A percentile compares a stretch with the other conserved stretches of the same genome.
These are phyloP conservation scores for Daedalea quercina DNA, from an alignment of 768 basidiomycete genomes.

Conservation along the genomic window DNA sequence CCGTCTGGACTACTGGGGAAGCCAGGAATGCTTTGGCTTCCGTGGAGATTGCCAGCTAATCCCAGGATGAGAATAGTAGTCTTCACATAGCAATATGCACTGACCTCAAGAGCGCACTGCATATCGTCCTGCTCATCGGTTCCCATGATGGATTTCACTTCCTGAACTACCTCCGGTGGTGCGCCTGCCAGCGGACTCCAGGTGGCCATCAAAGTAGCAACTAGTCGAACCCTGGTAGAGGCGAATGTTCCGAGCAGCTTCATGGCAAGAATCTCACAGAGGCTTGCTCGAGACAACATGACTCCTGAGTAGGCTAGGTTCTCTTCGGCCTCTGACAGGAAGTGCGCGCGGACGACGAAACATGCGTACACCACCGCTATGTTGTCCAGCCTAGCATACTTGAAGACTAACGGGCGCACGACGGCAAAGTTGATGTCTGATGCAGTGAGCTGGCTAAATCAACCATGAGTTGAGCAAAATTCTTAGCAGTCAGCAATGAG, in stretches of 20 bases:
- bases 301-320: slow-evolving; percentile 77
- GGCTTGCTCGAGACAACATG: slow-evolving; percentile 61
- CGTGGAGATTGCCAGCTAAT: slow-evolving; percentile 83
- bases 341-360: slow-evolving; percentile 74
- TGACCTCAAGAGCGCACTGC: slow-evolving; percentile 82
- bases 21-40: slow-evolving; percentile 80
- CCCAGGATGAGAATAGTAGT: neutral
- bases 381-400: slow-evolving; percentile 73
- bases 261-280: slow-evolving; percentile 87
- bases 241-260: slow-evolving; percentile 78
- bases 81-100: slow-evolving; percentile 17
- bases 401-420: slow-evolving; percentile 69
- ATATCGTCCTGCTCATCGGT: slow-evolving; percentile 62
- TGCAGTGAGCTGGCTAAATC: slow-evolving; percentile 69
- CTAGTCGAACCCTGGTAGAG: slow-evolving; percentile 66
- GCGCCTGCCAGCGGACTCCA: slow-evolving; percentile 87
- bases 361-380: slow-evolving; percentile 71
- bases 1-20: slow-evolving; percentile 76
- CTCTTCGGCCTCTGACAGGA: slow-evolving; percentile 57
- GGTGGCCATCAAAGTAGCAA: slow-evolving; percentile 70
- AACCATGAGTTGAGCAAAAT: neutral
- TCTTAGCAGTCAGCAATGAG: slow-evolving; percentile 2
- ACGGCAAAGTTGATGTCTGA: slow-evolving; percentile 79
- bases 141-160: slow-evolving; percentile 56
- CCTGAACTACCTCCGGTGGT: slow-evolving; percentile 53